Evolutionary conservation across 176 grass and related monocot species (phyloP).

Genomic region (Cenchrus fungigraminus): DNA sequence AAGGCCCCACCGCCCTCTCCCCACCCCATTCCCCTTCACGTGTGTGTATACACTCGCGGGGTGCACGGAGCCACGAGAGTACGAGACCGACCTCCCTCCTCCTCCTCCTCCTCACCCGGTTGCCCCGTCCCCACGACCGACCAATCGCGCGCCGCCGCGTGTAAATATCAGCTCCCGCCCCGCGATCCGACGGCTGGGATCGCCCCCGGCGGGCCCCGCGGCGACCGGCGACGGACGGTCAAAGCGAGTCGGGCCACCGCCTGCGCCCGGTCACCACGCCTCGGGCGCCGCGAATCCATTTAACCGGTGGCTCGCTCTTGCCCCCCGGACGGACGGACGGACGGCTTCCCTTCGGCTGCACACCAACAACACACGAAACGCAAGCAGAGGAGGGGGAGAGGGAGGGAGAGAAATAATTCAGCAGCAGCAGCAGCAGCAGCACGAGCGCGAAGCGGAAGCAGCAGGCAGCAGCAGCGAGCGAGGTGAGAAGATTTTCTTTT

Average conservation of each 20-base stretch:
- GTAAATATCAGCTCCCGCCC: not conserved
- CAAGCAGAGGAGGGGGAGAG: not conserved
- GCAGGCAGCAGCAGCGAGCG: not conserved
- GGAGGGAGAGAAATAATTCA: not conserved
- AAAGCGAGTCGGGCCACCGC: not conserved
- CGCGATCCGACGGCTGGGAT: slow-evolving; percentile 21
- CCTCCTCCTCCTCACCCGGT: not conserved
- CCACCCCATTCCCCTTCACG: not conserved
- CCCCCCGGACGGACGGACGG: too few species aligned
- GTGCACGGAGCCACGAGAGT: slow-evolving; percentile 35
- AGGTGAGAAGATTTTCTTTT: slow-evolving; percentile 17
- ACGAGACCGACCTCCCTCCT: not conserved
- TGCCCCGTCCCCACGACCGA: not conserved
- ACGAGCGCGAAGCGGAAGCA: not conserved
- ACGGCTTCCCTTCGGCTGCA: not conserved
- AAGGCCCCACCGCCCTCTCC: not conserved
- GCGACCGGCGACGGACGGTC: slow-evolving; percentile 31
- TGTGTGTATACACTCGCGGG: not conserved
- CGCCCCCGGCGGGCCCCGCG: not conserved
- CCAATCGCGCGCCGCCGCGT: slow-evolving; percentile 18
- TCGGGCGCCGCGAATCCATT: slow-evolving; percentile 38
- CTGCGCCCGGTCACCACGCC: slow-evolving; percentile 36
- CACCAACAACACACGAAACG: not conserved
- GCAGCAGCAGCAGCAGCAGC: not conserved
- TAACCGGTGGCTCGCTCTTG: slow-evolving; percentile 33